Percentiles rank a stretch among this genome's conserved stretches.
Conservation (phyloP, 2,329 filamentous ascomycete genomes). For the Elsinoe perseae region DNA sequence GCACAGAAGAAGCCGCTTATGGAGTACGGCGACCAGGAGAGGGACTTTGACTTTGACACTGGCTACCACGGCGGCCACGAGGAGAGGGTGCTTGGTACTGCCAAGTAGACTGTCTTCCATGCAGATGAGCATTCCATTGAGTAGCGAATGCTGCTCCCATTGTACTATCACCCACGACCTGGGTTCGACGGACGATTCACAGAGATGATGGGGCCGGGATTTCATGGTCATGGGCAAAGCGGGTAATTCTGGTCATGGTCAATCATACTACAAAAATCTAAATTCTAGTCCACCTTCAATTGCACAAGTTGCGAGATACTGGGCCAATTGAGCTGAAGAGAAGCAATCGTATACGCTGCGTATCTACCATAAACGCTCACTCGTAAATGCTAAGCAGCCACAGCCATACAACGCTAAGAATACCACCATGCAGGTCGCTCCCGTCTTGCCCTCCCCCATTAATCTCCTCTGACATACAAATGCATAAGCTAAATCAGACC, state of each 20-base stretch:
- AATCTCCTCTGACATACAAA: too few species aligned
- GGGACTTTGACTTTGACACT: conserved; percentile 32
- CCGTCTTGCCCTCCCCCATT: too few species aligned
- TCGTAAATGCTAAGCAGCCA: not conserved
- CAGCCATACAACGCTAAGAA: not conserved
- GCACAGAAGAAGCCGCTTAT: conserved; percentile 14
- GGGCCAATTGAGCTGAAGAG: not conserved
- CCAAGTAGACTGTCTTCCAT: not conserved
- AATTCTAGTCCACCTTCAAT: not conserved
- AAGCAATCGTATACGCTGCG: not conserved
- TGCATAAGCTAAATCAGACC: not conserved
- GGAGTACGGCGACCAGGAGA: conserved; percentile 25
- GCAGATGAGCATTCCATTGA: not conserved
- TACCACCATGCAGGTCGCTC: not conserved
- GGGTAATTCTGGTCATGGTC: conserved; percentile 7
- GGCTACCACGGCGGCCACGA: conserved; percentile 31
- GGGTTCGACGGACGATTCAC: not conserved
- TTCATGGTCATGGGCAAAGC: not conserved
- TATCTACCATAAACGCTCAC: not conserved
- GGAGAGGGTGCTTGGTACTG: conserved; percentile 14
- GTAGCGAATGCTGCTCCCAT: not conserved
- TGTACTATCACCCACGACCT: conserved; percentile 4
- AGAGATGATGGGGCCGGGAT: not conserved
- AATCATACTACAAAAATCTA: conserved; percentile 2
- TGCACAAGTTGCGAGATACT: not conserved